Conservation (phyloP, 257 asterid species). For the Solanum ossicruentum region DNA sequence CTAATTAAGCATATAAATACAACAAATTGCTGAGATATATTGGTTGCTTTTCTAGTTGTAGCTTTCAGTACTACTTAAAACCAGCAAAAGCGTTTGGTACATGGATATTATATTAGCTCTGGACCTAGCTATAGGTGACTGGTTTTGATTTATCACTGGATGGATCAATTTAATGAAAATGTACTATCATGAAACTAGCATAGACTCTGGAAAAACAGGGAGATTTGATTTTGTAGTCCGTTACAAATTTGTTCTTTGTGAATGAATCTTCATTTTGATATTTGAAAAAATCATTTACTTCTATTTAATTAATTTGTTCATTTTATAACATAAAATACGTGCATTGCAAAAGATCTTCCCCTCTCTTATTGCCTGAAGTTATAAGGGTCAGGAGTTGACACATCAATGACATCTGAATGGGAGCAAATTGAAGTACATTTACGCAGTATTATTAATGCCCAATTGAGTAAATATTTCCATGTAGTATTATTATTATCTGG, state of each 20-base stretch:
- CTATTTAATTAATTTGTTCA: too few species aligned
- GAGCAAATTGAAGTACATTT: background rate
- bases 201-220: background rate
- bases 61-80: background rate
- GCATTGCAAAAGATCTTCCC: background rate
- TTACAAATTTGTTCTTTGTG: too few species aligned
- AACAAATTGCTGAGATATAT: background rate
- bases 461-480: background rate
- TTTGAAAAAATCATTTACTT: too few species aligned
- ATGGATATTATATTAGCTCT: background rate
- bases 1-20: background rate
- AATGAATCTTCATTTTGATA: too few species aligned
- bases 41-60: background rate
- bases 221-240: too few species aligned
- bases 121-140: background rate
- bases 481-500: background rate
- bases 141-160: background rate
- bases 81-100: background rate
- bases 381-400: background rate
- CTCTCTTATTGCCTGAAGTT: background rate
- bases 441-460: background rate
- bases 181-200: background rate
- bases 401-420: background rate
- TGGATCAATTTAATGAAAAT: background rate
- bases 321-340: too few species aligned